phyloP scores from a whole-genome alignment of 306 rosid species.

The Cotoneaster glaucophyllus region DNA sequence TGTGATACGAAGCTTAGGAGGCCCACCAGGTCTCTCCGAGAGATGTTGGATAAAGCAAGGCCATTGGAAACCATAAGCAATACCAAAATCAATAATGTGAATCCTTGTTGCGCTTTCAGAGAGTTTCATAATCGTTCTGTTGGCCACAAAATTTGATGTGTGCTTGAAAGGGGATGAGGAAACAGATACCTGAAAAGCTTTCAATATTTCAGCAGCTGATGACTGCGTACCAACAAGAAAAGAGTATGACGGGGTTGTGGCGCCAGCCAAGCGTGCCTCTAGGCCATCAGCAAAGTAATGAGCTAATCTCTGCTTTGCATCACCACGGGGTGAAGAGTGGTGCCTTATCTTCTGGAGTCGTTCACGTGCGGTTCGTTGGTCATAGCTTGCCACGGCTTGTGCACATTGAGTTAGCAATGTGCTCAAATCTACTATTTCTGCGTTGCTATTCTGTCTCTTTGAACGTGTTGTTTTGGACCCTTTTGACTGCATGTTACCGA shows the following conservation, averaged over 20 bases:
- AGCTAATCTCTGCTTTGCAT: slow-evolving; percentile 34
- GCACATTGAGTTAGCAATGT: slow-evolving; percentile 33
- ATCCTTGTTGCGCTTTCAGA: slow-evolving; percentile 15
- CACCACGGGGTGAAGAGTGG: slow-evolving; percentile 27
- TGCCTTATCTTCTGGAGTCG: slow-evolving; percentile 24
- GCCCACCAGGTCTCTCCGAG: slow-evolving; percentile 25
- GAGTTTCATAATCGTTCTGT: slow-evolving; percentile 20
- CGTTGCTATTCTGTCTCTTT: background rate
- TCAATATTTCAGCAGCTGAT: slow-evolving; percentile 32
- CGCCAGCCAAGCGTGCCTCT: slow-evolving; percentile 26
- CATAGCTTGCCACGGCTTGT: slow-evolving; percentile 28
- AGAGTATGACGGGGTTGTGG: slow-evolving; percentile 17
- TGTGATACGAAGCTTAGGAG: slow-evolving; percentile 36
- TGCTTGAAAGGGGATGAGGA: slow-evolving; percentile 31
- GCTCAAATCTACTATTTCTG: slow-evolving; percentile 28
- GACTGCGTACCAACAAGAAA: slow-evolving; percentile 10
- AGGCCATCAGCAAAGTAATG: slow-evolving; percentile 41
- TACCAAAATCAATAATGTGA: slow-evolving; percentile 40
- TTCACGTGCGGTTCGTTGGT: slow-evolving; percentile 17
- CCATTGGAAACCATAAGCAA: slow-evolving; percentile 41
- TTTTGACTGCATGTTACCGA: slow-evolving; percentile 1
- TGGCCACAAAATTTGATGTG: slow-evolving; percentile 23
- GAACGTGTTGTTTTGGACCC: slow-evolving; percentile 2
- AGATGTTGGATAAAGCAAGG: slow-evolving; percentile 39
- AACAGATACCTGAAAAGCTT: slow-evolving; percentile 19